Conservation (phyloP, 768 basidiomycete genomes). For the Fomitopsis serialis region DNA sequence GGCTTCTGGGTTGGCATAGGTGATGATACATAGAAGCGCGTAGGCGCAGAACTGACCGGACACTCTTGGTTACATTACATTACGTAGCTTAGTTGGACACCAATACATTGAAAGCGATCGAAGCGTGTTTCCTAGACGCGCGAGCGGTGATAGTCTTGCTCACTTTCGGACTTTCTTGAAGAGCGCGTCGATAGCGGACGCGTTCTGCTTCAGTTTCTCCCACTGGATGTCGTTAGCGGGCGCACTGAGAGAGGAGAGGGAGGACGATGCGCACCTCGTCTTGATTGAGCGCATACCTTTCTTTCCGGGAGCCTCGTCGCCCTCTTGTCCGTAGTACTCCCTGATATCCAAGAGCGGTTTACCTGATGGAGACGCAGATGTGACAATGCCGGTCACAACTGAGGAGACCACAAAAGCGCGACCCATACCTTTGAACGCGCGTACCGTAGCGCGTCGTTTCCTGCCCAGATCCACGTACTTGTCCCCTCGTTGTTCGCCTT, state of each 20-base stretch:
- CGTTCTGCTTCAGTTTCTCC: constrained; percentile 44
- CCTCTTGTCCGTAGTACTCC: constrained; percentile 55
- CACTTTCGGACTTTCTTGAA: constrained; percentile 25
- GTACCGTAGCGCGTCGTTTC: constrained; percentile 61
- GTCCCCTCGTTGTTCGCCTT: constrained; percentile 35
- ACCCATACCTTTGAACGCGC: constrained; percentile 38
- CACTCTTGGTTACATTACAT: not conserved
- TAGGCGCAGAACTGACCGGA: not conserved
- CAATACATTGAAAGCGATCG: not conserved
- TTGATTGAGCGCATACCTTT: constrained; percentile 64
- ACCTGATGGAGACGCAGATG: constrained; percentile 29
- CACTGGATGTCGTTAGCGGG: constrained; percentile 35
- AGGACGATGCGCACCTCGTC: constrained; percentile 48
- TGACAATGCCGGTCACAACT: not conserved
- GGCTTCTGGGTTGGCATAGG: constrained; percentile 56
- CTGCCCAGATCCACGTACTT: constrained; percentile 64
- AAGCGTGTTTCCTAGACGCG: not conserved
- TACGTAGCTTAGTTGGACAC: not conserved
- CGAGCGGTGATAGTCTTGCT: not conserved
- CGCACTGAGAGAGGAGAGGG: not conserved
- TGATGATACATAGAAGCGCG: not conserved
- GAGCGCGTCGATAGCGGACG: constrained; percentile 45
- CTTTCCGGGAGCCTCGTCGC: constrained; percentile 69
- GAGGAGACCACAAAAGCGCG: constrained; percentile 24
- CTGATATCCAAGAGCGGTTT: constrained; percentile 62